Base-by-base conservation (phyloP, 176 grass and related monocot genomes). In the Hyparrhenia diplandra region DNA sequence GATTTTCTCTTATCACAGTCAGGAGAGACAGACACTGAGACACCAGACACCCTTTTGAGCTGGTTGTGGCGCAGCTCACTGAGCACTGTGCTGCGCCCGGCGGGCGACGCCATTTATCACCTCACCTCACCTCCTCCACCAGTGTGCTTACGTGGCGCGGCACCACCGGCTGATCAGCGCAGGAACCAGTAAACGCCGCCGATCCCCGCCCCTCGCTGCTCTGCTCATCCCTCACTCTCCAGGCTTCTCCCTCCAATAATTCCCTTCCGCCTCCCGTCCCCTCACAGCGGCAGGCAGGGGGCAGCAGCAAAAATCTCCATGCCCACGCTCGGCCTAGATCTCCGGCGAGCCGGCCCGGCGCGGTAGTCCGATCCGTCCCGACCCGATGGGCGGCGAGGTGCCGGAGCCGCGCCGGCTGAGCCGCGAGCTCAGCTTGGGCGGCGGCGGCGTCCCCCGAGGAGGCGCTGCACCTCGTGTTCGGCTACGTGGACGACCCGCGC, bases 391-490 rank as follows among this genome's bases (percentile, higher is more conserved):
- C 45, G 77, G 87, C 28, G 87, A 89, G 82, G 78, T 77, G 72
- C 77, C 71, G 64, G 83, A 82, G 83, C 83, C 67, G 21, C 57
- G 73, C 64, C 62, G 31, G 76, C 70, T 89, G 10, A 69, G 32
- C 40, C 76, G 76, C 70, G 87, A 70, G 62, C 82, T 90, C 78
- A 69, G 77, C 80, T 75, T 24, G 80, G 74, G 51, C 66, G 11
- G 29, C 77, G 60, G 36, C 41, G 67, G 30, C 40, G 42, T 94
- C 18, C 89, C 89, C 86, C 59, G 89, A 94, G 46, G 85, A 86
- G 77, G 83, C 71, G 59, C 68, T 91, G 75, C 82, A 94, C 85
- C 84, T 85, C 58, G 86, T 94, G 66, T 58, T 94, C 75, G 79
- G 69, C 57, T 81, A 89, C 92, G 51, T 94, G 3, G 88, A 94